A percentile compares a stretch with the other conserved stretches of the same genome.
Conservation (phyloP, 2,329 filamentous ascomycete genomes). For the Aspergillus sergii region DNA sequence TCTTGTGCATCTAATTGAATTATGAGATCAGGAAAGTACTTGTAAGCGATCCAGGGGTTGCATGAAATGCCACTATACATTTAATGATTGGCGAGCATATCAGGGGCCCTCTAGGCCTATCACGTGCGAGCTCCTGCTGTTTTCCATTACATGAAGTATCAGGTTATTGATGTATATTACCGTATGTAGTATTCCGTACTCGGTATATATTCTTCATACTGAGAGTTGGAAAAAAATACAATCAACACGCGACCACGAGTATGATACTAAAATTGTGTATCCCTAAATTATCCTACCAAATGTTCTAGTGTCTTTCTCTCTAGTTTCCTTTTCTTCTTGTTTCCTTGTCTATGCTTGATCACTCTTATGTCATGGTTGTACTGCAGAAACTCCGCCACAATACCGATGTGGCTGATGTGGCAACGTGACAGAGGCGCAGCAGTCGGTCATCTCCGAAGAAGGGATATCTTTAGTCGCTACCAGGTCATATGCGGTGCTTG, state of each 20-base stretch:
- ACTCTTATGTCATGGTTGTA: neutral
- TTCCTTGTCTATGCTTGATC: neutral
- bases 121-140: neutral
- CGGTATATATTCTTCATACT: neutral
- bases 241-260: neutral
- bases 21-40: neutral
- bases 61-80: neutral
- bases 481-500: conserved; percentile 3
- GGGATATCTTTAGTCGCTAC: neutral
- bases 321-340: neutral
- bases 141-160: neutral
- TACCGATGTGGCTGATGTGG: conserved; percentile 8
- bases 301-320: neutral
- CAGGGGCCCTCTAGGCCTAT: neutral
- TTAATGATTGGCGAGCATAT: neutral
- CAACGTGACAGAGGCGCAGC: conserved; percentile 15
- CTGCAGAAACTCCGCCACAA: conserved; percentile 17
- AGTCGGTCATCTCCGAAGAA: conserved; percentile 13
- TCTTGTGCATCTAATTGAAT: neutral
- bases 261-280: neutral
- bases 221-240: neutral
- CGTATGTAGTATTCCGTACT: neutral
- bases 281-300: neutral
- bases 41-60: neutral
- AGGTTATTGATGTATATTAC: neutral